Conservation (phyloP, 2,329 filamentous ascomycete genomes). For the Diaporthe helianthi region DNA sequence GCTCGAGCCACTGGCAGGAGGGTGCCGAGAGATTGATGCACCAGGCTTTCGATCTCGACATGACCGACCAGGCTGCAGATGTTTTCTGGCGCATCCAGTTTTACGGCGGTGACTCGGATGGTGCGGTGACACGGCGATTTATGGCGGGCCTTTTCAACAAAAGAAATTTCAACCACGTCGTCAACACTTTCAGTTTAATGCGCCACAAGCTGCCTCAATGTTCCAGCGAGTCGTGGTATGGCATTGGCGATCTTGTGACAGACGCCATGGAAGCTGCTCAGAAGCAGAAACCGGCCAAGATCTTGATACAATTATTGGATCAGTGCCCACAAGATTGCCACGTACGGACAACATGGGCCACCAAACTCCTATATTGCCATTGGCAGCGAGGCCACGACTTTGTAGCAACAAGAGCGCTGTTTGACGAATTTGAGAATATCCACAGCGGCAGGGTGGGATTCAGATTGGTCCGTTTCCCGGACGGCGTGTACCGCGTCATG, state of each 20-base stretch:
- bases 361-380: conserved; percentile 45
- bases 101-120: conserved; percentile 37
- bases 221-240: conserved; percentile 23
- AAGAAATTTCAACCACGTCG: conserved; percentile 42
- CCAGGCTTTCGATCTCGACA: conserved; percentile 38
- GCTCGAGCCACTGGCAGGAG: conserved; percentile 26
- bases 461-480: conserved; percentile 40
- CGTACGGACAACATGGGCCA: conserved; percentile 47
- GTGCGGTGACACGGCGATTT: conserved; percentile 42
- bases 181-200: conserved; percentile 45
- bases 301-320: conserved; percentile 42
- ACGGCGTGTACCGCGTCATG: conserved; percentile 48
- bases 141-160: conserved; percentile 42
- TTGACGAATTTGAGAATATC: conserved; percentile 35
- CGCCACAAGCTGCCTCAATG: conserved; percentile 39
- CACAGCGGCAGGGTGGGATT: conserved; percentile 36
- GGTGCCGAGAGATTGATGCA: conserved; percentile 34
- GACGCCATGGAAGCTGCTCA: conserved; percentile 42
- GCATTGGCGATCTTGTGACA: conserved; percentile 44
- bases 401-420: conserved; percentile 39
- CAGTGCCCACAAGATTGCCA: conserved; percentile 36
- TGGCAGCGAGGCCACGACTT: conserved; percentile 44
- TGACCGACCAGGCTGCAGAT: conserved; percentile 36
- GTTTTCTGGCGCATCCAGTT: conserved; percentile 45
- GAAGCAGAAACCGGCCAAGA: conserved; percentile 40